These are phyloP conservation scores for Rosa multiflora DNA, from an alignment of 306 rosid species.

Conservation along the genomic window DNA sequence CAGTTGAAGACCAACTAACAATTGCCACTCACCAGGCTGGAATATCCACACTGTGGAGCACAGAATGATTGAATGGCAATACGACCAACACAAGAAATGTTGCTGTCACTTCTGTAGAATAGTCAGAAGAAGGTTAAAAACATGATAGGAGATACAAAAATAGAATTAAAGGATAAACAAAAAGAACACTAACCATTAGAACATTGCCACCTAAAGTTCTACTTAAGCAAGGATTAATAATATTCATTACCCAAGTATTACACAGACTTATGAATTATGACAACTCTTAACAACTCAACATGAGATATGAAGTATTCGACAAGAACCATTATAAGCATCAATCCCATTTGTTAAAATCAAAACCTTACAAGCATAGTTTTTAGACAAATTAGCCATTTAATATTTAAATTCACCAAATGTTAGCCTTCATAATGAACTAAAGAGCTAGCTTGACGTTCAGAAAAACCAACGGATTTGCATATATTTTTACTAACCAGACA, in stretches of 20 bases:
- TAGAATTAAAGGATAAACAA: too few relatives aligned
- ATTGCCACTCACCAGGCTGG: slow-evolving; percentile 57
- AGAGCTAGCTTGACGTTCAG: not conserved
- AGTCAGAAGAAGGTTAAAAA: slow-evolving; percentile 1
- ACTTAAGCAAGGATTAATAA: not conserved
- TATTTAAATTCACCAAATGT: not conserved
- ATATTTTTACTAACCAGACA: not conserved
- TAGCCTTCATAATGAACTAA: not conserved
- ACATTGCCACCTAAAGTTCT: not conserved
- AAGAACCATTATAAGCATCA: not conserved
- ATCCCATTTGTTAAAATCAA: not conserved
- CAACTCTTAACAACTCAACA: not conserved
- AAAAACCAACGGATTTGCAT: not conserved
- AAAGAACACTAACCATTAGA: not conserved
- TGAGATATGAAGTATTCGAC: not conserved
- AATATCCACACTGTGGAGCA: slow-evolving; percentile 76
- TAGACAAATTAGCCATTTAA: not conserved
- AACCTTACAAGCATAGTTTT: not conserved
- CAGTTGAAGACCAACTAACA: slow-evolving; percentile 8
- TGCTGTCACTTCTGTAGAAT: slow-evolving; percentile 46
- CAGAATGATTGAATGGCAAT: slow-evolving; percentile 89
- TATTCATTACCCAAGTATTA: not conserved
- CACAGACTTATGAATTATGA: not conserved
- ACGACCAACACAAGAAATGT: slow-evolving; percentile 54
- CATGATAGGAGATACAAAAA: not conserved